Evolutionary conservation across 2,329 filamentous ascomycete species (phyloP).

Genomic region (Phialophora expanda): DNA sequence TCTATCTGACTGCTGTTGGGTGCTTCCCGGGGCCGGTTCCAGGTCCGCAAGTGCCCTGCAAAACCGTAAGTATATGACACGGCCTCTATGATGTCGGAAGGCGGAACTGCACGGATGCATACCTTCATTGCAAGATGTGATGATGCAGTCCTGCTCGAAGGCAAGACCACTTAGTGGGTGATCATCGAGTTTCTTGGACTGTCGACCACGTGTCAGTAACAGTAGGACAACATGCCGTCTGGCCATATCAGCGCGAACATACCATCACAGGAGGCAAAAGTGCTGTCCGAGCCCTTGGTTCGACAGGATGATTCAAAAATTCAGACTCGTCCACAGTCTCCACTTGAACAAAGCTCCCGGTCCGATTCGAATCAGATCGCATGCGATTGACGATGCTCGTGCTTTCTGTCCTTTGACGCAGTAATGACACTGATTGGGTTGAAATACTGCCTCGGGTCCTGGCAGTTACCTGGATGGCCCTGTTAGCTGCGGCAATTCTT

Average conservation of each 20-base stretch:
- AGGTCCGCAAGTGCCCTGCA: conserved; percentile 74
- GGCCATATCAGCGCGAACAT: conserved; percentile 44
- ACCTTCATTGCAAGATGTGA: conserved; percentile 92
- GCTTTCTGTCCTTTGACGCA: conserved; percentile 67
- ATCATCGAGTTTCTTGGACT: conserved; percentile 82
- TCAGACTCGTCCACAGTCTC: conserved; percentile 60
- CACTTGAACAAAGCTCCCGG: conserved; percentile 40
- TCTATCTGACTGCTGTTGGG: conserved; percentile 46
- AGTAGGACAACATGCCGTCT: conserved; percentile 4
- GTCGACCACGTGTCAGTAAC: conserved; percentile 27
- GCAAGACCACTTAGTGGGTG: conserved; percentile 88
- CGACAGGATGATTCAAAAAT: conserved; percentile 76
- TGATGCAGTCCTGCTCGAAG: conserved; percentile 92
- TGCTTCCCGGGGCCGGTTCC: conserved; percentile 66
- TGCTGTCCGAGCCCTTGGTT: conserved; percentile 80
- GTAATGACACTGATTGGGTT: conserved; percentile 50
- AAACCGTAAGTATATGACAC: conserved; percentile 17
- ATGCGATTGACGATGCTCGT: conserved; percentile 62
- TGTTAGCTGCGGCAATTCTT: conserved; percentile 7
- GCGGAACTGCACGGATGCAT: conserved; percentile 47
- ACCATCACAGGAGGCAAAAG: conserved; percentile 91
- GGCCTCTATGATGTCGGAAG: conserved; percentile 23
- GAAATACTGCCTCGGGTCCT: conserved; percentile 56
- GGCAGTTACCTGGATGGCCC: conserved; percentile 35
- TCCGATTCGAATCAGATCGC: conserved; percentile 71